phyloP scores from a whole-genome alignment of 2,329 filamentous ascomycete genomes.

The Aureobasidium sp. region DNA sequence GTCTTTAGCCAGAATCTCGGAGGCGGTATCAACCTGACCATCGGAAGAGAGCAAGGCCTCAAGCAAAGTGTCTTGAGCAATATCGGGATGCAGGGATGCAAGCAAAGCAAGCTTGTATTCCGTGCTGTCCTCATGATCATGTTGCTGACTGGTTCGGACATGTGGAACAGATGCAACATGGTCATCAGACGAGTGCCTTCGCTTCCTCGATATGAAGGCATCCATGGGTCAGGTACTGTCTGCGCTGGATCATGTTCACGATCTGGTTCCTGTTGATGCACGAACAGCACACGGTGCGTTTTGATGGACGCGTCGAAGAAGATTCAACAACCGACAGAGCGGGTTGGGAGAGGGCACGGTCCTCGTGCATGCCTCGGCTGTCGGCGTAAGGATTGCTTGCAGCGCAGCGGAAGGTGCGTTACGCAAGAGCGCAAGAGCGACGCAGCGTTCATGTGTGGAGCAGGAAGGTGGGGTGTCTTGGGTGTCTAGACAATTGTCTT shows the following conservation, averaged over 20 bases:
- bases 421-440: neutral
- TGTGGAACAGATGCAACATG: neutral
- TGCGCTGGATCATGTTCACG: neutral
- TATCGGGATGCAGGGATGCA: constrained; percentile 61
- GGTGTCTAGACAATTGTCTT: neutral
- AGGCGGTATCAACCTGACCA: constrained; percentile 63
- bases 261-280: neutral
- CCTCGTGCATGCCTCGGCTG: neutral
- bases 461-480: neutral
- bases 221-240: constrained; percentile 19
- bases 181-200: constrained; percentile 17
- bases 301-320: neutral
- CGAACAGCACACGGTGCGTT: neutral
- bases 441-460: neutral
- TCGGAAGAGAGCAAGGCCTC: constrained; percentile 71
- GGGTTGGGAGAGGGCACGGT: neutral
- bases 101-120: constrained; percentile 83
- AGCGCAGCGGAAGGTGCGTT: neutral
- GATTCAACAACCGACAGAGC: neutral
- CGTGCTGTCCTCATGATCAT: constrained; percentile 64
- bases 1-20: constrained; percentile 43
- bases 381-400: neutral
- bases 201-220: constrained; percentile 22
- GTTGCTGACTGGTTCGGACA: constrained; percentile 12
- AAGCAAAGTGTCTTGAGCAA: constrained; percentile 60